Evolutionary conservation across 805 yeast species (phyloP), one percentile per base, ranked within the genome.

Genomic region (Candida sithepensis): DNA sequence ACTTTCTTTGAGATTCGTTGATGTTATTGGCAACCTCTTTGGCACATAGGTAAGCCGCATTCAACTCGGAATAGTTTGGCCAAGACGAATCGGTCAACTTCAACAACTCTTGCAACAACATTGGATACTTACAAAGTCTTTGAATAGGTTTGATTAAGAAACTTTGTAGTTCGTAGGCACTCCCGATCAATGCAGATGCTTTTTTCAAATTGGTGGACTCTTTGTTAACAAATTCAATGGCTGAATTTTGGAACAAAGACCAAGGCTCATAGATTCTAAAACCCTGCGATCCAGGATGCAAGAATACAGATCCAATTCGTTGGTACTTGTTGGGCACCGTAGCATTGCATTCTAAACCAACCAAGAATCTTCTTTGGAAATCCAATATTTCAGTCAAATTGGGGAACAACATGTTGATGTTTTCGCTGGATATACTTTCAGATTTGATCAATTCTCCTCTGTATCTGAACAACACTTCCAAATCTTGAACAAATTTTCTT

Each of bases 121-220:
- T 69, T 2, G 98, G 99, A 66, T 94, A 94, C 64, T 91, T 88
- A 74, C 97, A 88, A n/a, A 94, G 75, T 53, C 99, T 78, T 71
- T 94, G 99, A 34, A 94, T 88, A 0, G 99, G 99, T 65, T 92
- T 94, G 57, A 94, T 80, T 38, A 94, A 74, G 66, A 88, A 88
- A 43, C 92, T 83, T 63, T 88, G 98, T 45, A 94, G 73, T 65
- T 92, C 99, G 61, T 90, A 83, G 39, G 88, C 85, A 23, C 94
- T 92, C 54, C 84, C 92, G 50, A 91, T 81, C 36, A 90, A 68
- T 19, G 70, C 62, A 3, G 85, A 74, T 19, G 82, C 74, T 50
- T 75, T 75, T 41, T 63, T 68, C 45, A 89, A 74, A 55, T 79
- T 79, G 4, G 73, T 61, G 4, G 81, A 76, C 54, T 87, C 89